These are phyloP conservation scores for Phaeosphaeriaceae sp. DNA, from an alignment of 2,329 filamentous ascomycete species.

Conservation along the genomic window DNA sequence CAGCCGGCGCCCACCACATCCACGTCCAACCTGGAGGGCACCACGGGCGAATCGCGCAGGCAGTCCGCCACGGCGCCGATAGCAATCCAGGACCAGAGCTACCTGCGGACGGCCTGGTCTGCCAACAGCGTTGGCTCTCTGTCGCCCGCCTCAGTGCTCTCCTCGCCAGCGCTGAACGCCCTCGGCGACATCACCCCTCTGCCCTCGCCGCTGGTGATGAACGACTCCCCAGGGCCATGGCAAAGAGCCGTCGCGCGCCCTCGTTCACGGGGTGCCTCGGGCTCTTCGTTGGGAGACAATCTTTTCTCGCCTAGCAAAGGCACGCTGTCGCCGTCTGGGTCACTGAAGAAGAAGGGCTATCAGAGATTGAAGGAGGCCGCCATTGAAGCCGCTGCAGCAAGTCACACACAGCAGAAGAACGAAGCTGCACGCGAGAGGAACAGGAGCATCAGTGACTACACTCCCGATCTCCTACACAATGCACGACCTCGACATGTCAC, in stretches of 20 bases:
- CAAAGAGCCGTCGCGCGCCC: constrained; percentile 42
- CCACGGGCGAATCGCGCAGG: constrained; percentile 33
- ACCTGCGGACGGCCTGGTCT: constrained; percentile 51
- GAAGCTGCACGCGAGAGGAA: constrained; percentile 67
- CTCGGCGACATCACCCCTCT: constrained; percentile 60
- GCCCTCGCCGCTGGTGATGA: constrained; percentile 56
- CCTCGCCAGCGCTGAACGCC: constrained; percentile 57
- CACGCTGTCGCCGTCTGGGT: constrained; percentile 46
- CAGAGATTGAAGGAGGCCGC: constrained; percentile 51
- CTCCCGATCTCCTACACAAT: constrained; percentile 73
- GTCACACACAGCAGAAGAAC: constrained; percentile 37
- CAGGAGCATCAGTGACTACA: constrained; percentile 88
- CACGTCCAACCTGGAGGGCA: constrained; percentile 37
- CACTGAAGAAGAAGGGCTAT: constrained; percentile 57
- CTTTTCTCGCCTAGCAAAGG: constrained; percentile 38
- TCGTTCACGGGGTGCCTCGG: constrained; percentile 43
- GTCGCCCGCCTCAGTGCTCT: constrained; percentile 54
- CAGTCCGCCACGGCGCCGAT: constrained; percentile 48
- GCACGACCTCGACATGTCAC: constrained; percentile 74
- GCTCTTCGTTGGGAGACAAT: constrained; percentile 40
- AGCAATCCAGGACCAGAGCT: constrained; percentile 43
- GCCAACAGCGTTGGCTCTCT: constrained; percentile 54
- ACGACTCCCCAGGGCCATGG: constrained; percentile 54
- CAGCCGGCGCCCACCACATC: constrained; percentile 30
- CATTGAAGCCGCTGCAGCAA: constrained; percentile 47